phyloP scores from a whole-genome alignment of 768 basidiomycete species.

The Dendrothele bispora region DNA sequence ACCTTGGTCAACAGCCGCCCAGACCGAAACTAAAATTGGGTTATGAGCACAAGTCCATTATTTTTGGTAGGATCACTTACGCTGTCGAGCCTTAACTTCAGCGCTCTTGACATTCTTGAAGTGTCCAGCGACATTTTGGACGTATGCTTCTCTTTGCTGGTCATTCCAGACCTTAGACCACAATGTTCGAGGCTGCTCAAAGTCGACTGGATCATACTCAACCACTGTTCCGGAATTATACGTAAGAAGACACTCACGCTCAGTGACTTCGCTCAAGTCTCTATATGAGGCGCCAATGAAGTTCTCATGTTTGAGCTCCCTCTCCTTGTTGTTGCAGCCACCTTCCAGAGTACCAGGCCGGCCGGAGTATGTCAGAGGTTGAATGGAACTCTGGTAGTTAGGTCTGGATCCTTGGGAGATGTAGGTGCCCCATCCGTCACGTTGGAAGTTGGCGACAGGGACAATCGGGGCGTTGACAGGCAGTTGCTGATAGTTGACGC shows the following conservation, averaged over 20 bases:
- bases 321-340: constrained; percentile 37
- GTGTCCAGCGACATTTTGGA: constrained; percentile 67
- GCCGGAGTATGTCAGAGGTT: constrained; percentile 64
- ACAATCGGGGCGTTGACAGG: constrained; percentile 81
- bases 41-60: not conserved
- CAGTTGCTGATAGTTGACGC: constrained; percentile 79
- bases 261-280: constrained; percentile 73
- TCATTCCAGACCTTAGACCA: constrained; percentile 71
- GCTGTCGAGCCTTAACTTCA: constrained; percentile 60
- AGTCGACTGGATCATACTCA: constrained; percentile 61
- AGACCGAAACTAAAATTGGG: constrained; percentile 61
- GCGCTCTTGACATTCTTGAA: constrained; percentile 59
- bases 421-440: constrained; percentile 71
- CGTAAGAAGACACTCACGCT: constrained; percentile 54
- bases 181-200: constrained; percentile 77
- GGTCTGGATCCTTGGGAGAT: constrained; percentile 82
- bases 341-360: constrained; percentile 47
- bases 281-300: constrained; percentile 71
- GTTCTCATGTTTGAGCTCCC: constrained; percentile 60
- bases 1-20: constrained; percentile 74
- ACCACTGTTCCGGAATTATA: not conserved
- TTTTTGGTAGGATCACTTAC: constrained; percentile 42
- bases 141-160: constrained; percentile 55
- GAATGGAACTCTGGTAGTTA: constrained; percentile 82
- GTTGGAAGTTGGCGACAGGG: constrained; percentile 89